Conservation (phyloP, 2,329 filamentous ascomycete genomes). For the Calonectria honghensis region DNA sequence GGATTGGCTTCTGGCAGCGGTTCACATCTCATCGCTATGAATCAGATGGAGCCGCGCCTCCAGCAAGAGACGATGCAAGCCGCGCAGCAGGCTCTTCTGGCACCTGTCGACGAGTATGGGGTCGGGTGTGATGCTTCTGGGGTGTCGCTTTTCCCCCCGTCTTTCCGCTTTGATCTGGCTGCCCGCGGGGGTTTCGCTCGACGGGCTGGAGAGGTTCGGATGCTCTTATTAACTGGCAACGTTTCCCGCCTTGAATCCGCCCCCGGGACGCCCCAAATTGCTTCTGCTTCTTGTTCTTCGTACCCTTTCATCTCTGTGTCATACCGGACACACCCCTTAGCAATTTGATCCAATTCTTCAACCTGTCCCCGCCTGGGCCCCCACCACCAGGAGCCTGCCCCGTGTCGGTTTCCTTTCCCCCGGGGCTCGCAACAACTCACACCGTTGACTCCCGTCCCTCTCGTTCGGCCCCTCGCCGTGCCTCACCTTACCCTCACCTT, state of each 20-base stretch:
- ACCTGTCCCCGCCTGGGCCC: slow-evolving; percentile 48
- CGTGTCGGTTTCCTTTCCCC: slow-evolving; percentile 52
- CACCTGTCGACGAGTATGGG: slow-evolving; percentile 30
- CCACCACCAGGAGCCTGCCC: slow-evolving; percentile 45
- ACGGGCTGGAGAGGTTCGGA: slow-evolving; percentile 10
- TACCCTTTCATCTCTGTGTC: slow-evolving; percentile 35
- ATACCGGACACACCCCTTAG: slow-evolving; percentile 27
- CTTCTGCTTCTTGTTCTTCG: slow-evolving; percentile 43
- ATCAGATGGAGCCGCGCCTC: slow-evolving; percentile 52
- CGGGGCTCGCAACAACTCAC: slow-evolving; percentile 48
- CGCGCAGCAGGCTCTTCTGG: slow-evolving; percentile 35
- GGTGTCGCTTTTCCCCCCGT: slow-evolving; percentile 4
- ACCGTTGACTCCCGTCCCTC: slow-evolving; percentile 40
- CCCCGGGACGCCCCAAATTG: slow-evolving; percentile 27
- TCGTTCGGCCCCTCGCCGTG: slow-evolving; percentile 24
- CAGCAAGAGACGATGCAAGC: slow-evolving; percentile 54
- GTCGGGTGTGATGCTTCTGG: slow-evolving; percentile 31
- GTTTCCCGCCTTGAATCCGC: slow-evolving; percentile 6
- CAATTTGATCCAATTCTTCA: slow-evolving; percentile 36
- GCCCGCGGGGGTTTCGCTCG: slow-evolving; percentile 18
- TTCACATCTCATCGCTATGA: slow-evolving; percentile 52
- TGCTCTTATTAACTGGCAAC: slow-evolving; percentile 24
- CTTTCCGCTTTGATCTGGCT: slow-evolving; percentile 6
- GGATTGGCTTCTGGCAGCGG: slow-evolving; percentile 48
- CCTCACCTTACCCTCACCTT: slow-evolving; percentile 24